phyloP scores from a whole-genome alignment of 345 rosid species.

The Salix dunnii region DNA sequence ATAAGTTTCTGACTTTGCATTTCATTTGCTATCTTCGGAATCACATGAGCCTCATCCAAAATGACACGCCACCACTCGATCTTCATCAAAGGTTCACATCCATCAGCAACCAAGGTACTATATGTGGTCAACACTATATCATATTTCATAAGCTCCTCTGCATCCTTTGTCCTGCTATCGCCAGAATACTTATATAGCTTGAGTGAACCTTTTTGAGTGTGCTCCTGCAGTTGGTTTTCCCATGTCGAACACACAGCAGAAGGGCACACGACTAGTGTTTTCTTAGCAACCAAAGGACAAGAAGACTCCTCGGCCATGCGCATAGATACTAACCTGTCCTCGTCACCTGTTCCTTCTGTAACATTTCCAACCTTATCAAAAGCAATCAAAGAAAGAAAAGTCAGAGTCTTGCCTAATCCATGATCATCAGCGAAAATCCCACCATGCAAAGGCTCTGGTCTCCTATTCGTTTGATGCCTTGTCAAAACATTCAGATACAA shows the following conservation, averaged over 20 bases:
- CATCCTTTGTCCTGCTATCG: conserved; percentile 48
- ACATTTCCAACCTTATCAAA: conserved; percentile 48
- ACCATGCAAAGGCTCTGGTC: conserved; percentile 72
- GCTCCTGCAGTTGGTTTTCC: conserved; percentile 75
- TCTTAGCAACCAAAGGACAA: conserved; percentile 19
- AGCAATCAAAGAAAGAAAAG: conserved; percentile 78
- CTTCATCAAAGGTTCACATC: conserved; percentile 44
- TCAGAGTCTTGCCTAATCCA: conserved; percentile 92
- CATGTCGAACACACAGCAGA: conserved; percentile 79
- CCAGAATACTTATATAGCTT: conserved; percentile 69
- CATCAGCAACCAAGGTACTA: conserved; percentile 57
- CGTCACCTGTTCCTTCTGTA: conserved; percentile 14
- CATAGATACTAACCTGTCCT: conserved; percentile 10
- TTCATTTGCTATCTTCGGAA: conserved; percentile 63
- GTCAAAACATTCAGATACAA: conserved; percentile 60
- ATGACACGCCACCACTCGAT: conserved; percentile 84
- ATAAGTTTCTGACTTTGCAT: conserved; percentile 62
- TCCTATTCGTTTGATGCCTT: conserved; percentile 46
- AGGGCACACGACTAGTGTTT: conserved; percentile 83
- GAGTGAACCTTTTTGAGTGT: conserved; percentile 60
- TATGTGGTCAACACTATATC: conserved; percentile 80
- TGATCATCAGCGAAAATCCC: conserved; percentile 90
- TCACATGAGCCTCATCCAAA: conserved; percentile 83
- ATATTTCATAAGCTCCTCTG: conserved; percentile 53
- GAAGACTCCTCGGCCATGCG: conserved; percentile 4